Percentiles rank a stretch among this genome's conserved stretches.
Evolutionary conservation across 371 early-diverging fungal species (phyloP).

Genomic region (Lichtheimia ornata): DNA sequence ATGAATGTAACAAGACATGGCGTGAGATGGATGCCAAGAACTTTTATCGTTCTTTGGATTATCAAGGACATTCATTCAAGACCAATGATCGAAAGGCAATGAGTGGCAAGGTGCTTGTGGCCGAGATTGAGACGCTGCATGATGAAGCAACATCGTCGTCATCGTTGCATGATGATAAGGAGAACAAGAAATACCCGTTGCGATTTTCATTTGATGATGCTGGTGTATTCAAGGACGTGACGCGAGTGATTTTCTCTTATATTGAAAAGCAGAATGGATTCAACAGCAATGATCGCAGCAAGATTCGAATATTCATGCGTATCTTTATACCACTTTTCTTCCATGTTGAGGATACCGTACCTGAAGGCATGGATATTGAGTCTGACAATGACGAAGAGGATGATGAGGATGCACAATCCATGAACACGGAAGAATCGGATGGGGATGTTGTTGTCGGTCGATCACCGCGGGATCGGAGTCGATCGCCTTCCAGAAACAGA

Average conservation of each 20-base stretch:
- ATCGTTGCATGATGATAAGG: neutral
- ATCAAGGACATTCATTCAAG: constrained; percentile 90
- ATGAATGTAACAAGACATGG: constrained; percentile 96
- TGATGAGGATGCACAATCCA: constrained; percentile 39
- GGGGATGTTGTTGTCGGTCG: constrained; percentile 18
- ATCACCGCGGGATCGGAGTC: constrained; percentile 14
- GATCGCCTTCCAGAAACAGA: constrained; percentile 29
- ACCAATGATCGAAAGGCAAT: constrained; percentile 84
- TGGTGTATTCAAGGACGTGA: constrained; percentile 67
- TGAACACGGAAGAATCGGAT: constrained; percentile 41
- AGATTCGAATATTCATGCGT: constrained; percentile 74
- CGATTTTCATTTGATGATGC: constrained; percentile 65
- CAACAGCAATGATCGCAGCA: constrained; percentile 64
- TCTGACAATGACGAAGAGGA: constrained; percentile 35
- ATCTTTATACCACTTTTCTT: constrained; percentile 78
- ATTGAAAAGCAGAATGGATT: constrained; percentile 57
- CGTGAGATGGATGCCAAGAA: constrained; percentile 91
- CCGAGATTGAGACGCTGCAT: constrained; percentile 75
- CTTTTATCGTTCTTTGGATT: constrained; percentile 96
- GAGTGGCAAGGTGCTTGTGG: constrained; percentile 73
- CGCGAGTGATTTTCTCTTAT: constrained; percentile 57
- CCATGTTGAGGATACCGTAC: constrained; percentile 50
- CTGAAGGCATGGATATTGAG: constrained; percentile 31
- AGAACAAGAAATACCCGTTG: constrained; percentile 55
- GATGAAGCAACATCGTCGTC: constrained; percentile 6